phyloP scores from a whole-genome alignment of 805 yeast genomes.

The Priceomyces melissophilus region DNA sequence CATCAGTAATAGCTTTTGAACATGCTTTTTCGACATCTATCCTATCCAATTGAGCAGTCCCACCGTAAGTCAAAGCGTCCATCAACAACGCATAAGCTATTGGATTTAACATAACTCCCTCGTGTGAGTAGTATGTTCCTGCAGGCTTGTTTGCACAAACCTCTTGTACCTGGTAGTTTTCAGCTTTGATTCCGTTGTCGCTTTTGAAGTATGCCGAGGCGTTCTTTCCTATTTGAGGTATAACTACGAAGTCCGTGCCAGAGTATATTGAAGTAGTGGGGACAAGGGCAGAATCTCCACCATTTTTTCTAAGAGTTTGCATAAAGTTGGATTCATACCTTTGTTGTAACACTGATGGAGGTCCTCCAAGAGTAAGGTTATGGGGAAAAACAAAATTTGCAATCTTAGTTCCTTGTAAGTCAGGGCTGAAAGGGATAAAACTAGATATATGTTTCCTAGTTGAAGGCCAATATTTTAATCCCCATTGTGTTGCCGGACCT shows the following conservation, averaged over 20 bases:
- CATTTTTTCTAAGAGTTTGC: not conserved
- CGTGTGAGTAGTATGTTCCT: slow-evolving; percentile 3
- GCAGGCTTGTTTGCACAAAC: slow-evolving; percentile 3
- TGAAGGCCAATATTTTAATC: slow-evolving; percentile 2
- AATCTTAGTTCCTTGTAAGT: slow-evolving; percentile 49
- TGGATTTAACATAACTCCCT: slow-evolving; percentile 3
- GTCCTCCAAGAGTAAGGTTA: slow-evolving; percentile 17
- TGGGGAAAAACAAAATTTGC: slow-evolving; percentile 32
- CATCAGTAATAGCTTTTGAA: slow-evolving; percentile 2
- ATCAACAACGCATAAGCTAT: slow-evolving; percentile 4
- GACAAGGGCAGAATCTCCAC: slow-evolving; percentile 5
- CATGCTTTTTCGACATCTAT: slow-evolving; percentile 3
- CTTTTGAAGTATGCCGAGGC: slow-evolving; percentile 3
- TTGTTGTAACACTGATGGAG: slow-evolving; percentile 3
- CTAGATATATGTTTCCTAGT: slow-evolving; percentile 1
- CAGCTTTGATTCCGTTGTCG: not conserved
- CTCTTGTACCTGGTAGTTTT: not conserved
- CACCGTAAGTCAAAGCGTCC: slow-evolving; percentile 2
- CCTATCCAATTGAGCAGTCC: slow-evolving; percentile 2
- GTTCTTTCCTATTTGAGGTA: slow-evolving; percentile 1
- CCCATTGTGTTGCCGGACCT: slow-evolving; percentile 4
- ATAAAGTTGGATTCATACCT: slow-evolving; percentile 1
- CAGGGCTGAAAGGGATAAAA: slow-evolving; percentile 5
- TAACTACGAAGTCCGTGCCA: slow-evolving; percentile 2
- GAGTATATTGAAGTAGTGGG: slow-evolving; percentile 5